Percentiles rank a stretch among this genome's conserved stretches.
phyloP scores from a whole-genome alignment of 495 filamentous ascomycete genomes.

The Usnea hakonensis region DNA sequence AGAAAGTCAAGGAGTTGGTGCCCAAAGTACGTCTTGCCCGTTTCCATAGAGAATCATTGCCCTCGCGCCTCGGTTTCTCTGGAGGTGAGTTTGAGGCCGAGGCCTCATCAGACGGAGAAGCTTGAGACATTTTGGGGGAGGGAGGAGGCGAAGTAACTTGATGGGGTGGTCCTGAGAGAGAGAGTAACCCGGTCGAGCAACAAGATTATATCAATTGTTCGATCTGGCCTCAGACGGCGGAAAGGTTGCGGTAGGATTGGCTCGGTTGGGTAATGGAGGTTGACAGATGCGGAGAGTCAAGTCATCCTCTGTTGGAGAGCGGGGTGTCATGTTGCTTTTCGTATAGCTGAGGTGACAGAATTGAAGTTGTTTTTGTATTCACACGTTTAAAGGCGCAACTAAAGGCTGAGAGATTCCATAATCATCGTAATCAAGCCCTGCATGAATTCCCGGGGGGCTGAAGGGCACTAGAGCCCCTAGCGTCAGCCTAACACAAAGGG shows the following conservation, averaged over 20 bases:
- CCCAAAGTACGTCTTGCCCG: constrained; percentile 25
- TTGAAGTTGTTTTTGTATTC: not conserved
- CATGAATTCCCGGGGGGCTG: not conserved
- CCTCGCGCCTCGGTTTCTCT: constrained; percentile 17
- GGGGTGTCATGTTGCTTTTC: not conserved
- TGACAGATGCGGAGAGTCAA: not conserved
- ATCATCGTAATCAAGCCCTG: not conserved
- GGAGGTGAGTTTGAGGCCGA: constrained; percentile 4
- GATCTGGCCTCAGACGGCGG: not conserved
- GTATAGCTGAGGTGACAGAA: not conserved
- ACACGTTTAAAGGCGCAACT: not conserved
- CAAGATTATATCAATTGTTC: not conserved
- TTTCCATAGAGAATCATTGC: constrained; percentile 27
- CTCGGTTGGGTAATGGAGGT: not conserved
- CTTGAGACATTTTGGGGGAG: constrained; percentile 12
- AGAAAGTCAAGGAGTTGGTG: constrained; percentile 23
- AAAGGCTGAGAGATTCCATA: not conserved
- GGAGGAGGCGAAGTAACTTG: not conserved
- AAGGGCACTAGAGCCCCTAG: not conserved
- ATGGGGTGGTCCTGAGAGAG: not conserved
- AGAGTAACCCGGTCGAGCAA: not conserved
- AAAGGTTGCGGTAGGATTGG: not conserved
- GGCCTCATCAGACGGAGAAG: constrained; percentile 7
- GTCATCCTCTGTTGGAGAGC: not conserved
- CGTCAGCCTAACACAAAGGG: not conserved